phyloP scores from a whole-genome alignment of 2,329 filamentous ascomycete species.

The Didymella arachidicola region DNA sequence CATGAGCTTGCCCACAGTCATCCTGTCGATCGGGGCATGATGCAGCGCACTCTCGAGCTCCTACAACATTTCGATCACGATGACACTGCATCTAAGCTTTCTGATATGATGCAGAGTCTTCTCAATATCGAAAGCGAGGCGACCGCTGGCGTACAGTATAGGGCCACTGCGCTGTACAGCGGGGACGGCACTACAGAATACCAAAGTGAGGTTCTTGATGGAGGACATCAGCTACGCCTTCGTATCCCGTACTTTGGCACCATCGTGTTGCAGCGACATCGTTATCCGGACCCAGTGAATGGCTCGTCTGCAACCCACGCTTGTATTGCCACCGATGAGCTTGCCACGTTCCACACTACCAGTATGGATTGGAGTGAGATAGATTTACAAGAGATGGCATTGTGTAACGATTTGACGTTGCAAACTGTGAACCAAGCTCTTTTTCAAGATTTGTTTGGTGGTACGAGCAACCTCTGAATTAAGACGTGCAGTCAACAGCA shows the following conservation, averaged over 20 bases:
- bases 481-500: too few species aligned
- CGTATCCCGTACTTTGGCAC: constrained; percentile 30
- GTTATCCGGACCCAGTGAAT: background rate
- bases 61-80: constrained; percentile 19
- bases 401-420: constrained; percentile 23
- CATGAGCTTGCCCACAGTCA: too few species aligned
- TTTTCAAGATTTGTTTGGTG: background rate
- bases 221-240: constrained; percentile 18
- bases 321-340: background rate
- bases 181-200: constrained; percentile 24
- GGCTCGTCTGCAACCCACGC: background rate
- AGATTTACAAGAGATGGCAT: background rate
- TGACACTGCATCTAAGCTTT: constrained; percentile 22
- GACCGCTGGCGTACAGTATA: constrained; percentile 17
- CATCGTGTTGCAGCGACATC: constrained; percentile 25
- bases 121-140: constrained; percentile 28
- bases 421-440: constrained; percentile 23
- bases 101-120: constrained; percentile 24
- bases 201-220: constrained; percentile 28
- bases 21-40: constrained; percentile 5
- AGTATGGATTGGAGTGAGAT: background rate
- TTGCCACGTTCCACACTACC: background rate
- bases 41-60: constrained; percentile 24
- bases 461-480: background rate
- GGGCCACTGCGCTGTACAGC: constrained; percentile 25